These are phyloP conservation scores for Laetiporus sulphureus DNA, from an alignment of 1,284 basidiomycete genomes.

Conservation along the genomic window DNA sequence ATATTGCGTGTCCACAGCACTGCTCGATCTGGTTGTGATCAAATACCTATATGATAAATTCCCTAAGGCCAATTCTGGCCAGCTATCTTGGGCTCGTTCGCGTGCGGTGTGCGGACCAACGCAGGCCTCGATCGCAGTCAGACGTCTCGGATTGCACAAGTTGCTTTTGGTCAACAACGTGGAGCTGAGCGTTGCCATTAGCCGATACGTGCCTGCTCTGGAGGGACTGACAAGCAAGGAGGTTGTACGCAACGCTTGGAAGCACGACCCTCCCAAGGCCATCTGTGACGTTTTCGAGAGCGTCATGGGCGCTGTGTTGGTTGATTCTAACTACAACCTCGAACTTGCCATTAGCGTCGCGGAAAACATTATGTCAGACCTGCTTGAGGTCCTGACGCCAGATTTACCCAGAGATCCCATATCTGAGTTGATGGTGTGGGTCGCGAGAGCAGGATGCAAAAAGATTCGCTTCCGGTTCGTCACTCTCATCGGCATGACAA, in stretches of 20 bases:
- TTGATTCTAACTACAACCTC: conserved; percentile 74
- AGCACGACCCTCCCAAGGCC: conserved; percentile 78
- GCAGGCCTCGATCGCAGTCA: conserved; percentile 62
- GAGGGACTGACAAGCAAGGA: conserved; percentile 47
- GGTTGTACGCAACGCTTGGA: conserved; percentile 66
- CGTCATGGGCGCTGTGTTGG: conserved; percentile 75
- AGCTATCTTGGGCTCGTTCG: conserved; percentile 65
- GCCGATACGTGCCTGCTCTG: conserved; percentile 52
- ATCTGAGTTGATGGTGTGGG: conserved; percentile 59
- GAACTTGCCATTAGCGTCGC: conserved; percentile 55
- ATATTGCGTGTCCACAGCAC: conserved; percentile 34
- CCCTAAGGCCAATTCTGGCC: conserved; percentile 63
- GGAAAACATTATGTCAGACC: conserved; percentile 53
- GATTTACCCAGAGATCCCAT: conserved; percentile 60
- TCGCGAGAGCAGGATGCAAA: conserved; percentile 47
- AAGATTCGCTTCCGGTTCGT: conserved; percentile 37
- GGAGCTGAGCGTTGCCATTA: conserved; percentile 60
- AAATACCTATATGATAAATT: conserved; percentile 68
- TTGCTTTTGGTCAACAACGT: conserved; percentile 63
- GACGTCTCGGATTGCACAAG: conserved; percentile 61
- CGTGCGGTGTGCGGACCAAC: conserved; percentile 71
- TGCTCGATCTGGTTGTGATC: conserved; percentile 72
- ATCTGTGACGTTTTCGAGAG: conserved; percentile 77
- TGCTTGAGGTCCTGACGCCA: conserved; percentile 50
- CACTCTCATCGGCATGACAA: neutral